These are phyloP conservation scores for Phytophthora cajani DNA, from an alignment of 352 stramenopile species.

Conservation along the genomic window DNA sequence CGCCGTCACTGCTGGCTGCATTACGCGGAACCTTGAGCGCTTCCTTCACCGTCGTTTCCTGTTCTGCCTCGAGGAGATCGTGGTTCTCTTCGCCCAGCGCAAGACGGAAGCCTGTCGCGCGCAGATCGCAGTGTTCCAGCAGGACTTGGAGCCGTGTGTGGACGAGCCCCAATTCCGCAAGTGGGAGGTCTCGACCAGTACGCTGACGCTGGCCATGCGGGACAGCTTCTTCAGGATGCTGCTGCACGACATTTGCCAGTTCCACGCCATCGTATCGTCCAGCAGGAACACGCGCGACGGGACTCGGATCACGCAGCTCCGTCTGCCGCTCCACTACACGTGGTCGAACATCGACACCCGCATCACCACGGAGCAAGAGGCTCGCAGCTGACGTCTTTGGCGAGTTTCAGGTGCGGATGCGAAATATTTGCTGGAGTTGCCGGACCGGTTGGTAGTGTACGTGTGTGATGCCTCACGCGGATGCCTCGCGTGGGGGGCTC, in stretches of 20 bases:
- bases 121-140: conserved; percentile 52
- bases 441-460: conserved; percentile 26
- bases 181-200: conserved; percentile 73
- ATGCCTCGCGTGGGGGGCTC: conserved; percentile 10
- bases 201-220: conserved; percentile 71
- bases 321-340: conserved; percentile 70
- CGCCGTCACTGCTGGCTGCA: conserved; percentile 21
- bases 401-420: neutral
- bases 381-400: conserved; percentile 25
- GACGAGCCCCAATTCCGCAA: conserved; percentile 54
- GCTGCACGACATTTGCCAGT: conserved; percentile 77
- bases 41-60: conserved; percentile 82
- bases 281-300: conserved; percentile 74
- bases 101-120: conserved; percentile 66
- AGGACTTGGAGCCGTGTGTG: conserved; percentile 64
- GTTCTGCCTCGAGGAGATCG: conserved; percentile 78
- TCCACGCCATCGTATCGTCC: conserved; percentile 68
- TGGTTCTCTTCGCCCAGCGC: conserved; percentile 77
- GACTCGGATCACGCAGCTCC: conserved; percentile 74
- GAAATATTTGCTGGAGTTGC: conserved; percentile 6
- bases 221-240: conserved; percentile 78
- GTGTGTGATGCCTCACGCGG: conserved; percentile 21
- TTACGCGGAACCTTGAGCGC: conserved; percentile 54
- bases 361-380: conserved; percentile 41
- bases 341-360: conserved; percentile 40